phyloP scores from a whole-genome alignment of 2,329 filamentous ascomycete species.

The Talaromyces sp. region DNA sequence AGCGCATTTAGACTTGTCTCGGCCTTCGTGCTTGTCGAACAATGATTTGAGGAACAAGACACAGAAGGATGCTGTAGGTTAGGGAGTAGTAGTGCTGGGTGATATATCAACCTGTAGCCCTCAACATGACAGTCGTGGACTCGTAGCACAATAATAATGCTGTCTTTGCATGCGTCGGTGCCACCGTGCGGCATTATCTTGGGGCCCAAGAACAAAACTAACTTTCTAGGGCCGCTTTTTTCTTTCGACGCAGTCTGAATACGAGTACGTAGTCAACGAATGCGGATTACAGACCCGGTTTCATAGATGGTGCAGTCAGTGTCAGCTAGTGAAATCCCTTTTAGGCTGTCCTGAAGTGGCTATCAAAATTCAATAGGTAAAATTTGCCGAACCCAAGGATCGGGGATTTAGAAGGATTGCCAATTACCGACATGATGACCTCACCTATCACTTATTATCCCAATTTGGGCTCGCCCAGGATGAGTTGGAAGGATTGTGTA shows the following conservation, averaged over 20 bases:
- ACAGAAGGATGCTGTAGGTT: not conserved
- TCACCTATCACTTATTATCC: not conserved
- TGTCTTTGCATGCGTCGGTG: not conserved
- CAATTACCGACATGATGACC: not conserved
- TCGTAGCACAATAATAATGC: not conserved
- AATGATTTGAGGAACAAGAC: not conserved
- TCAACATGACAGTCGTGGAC: not conserved
- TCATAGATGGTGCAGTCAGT: not conserved
- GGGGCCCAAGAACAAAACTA: not conserved
- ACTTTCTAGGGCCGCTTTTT: not conserved
- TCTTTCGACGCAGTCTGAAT: not conserved
- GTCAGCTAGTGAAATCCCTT: not conserved
- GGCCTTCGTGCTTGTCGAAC: not conserved
- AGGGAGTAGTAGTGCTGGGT: not conserved
- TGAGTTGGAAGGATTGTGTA: not conserved
- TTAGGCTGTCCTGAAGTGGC: not conserved
- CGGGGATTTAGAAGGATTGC: not conserved
- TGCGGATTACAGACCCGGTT: too few species aligned
- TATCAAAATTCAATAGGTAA: not conserved
- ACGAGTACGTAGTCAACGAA: not conserved
- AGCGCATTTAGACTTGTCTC: not conserved
- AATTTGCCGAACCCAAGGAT: not conserved
- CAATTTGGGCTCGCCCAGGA: not conserved
- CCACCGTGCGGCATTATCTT: not conserved
- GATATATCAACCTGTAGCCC: not conserved